These are phyloP conservation scores for Lactifluus hygrophoroides DNA, from an alignment of 768 basidiomycete genomes.

Conservation along the genomic window DNA sequence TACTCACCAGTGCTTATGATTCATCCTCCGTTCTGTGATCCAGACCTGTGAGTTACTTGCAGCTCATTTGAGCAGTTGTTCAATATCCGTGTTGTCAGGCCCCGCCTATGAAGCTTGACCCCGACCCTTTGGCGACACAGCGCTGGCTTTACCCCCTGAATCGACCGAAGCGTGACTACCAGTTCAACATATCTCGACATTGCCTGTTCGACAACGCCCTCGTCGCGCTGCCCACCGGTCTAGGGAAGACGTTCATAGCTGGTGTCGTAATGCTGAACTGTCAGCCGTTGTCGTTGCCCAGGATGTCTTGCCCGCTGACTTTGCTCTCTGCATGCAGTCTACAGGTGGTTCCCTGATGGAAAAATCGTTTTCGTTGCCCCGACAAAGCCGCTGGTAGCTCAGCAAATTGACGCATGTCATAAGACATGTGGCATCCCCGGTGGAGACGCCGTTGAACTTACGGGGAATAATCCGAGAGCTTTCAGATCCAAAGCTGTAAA, in stretches of 20 bases:
- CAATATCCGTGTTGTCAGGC: slow-evolving; percentile 33
- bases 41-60: slow-evolving; percentile 8
- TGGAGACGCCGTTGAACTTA: slow-evolving; percentile 76
- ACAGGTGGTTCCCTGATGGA: slow-evolving; percentile 87
- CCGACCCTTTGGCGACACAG: slow-evolving; percentile 69
- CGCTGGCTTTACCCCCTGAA: slow-evolving; percentile 94
- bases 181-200: slow-evolving; percentile 82
- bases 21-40: neutral
- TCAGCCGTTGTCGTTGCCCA: slow-evolving; percentile 29
- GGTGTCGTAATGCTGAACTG: slow-evolving; percentile 96
- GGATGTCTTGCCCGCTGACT: neutral
- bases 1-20: neutral
- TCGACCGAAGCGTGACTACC: slow-evolving; percentile 81
- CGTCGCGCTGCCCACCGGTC: slow-evolving; percentile 88
- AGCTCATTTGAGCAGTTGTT: neutral
- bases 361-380: slow-evolving; percentile 95
- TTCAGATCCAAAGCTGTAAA: slow-evolving; percentile 54
- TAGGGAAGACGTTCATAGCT: slow-evolving; percentile 98
- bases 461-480: slow-evolving; percentile 55
- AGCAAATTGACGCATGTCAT: slow-evolving; percentile 92
- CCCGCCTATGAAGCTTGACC: slow-evolving; percentile 65
- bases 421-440: slow-evolving; percentile 89
- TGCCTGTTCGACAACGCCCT: slow-evolving; percentile 90
- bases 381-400: slow-evolving; percentile 91
- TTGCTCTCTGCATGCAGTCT: slow-evolving; percentile 41